Conservation (phyloP, 371 early-diverging fungal species). For the Thermomucor indicae-seudaticae region DNA sequence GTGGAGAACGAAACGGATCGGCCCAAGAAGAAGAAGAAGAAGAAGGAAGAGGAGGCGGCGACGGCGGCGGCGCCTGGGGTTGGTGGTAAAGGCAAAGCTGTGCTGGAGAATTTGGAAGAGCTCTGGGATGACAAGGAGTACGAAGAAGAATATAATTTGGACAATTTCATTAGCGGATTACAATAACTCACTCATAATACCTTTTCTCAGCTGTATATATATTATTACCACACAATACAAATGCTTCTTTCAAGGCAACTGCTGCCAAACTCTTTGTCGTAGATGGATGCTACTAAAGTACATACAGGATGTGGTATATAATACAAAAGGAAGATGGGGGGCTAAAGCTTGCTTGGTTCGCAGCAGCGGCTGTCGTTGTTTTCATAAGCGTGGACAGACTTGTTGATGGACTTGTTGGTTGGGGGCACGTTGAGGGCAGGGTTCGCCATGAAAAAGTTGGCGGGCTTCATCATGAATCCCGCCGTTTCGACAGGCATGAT, state of each 20-base stretch:
- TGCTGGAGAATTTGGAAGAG: slow-evolving; percentile 80
- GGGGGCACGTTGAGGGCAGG: slow-evolving; percentile 49
- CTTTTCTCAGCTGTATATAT: no score
- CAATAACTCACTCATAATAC: no score
- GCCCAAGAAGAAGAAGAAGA: slow-evolving; percentile 29
- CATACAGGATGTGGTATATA: no score
- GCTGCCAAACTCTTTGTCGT: no score
- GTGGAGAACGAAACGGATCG: slow-evolving; percentile 45
- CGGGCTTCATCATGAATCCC: slow-evolving; percentile 48
- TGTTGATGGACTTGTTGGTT: slow-evolving; percentile 36
- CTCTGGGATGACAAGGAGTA: slow-evolving; percentile 96
- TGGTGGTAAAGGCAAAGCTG: slow-evolving; percentile 61
- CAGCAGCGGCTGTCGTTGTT: no score
- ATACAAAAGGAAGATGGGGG: no score
- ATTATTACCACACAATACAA: no score
- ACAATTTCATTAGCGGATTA: slow-evolving; percentile 75
- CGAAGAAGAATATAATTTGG: slow-evolving; percentile 84
- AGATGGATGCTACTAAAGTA: no score
- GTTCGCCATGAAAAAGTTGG: slow-evolving; percentile 47
- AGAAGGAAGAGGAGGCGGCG: slow-evolving; percentile 6
- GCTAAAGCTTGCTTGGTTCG: no score
- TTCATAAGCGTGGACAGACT: slow-evolving; percentile 31
- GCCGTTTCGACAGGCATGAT: slow-evolving; percentile 49
- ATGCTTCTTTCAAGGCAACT: no score
- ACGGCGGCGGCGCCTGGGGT: slow-evolving; percentile 1